Evolutionary conservation across 345 rosid species (phyloP).

Genomic region (Ceriops tagal): DNA sequence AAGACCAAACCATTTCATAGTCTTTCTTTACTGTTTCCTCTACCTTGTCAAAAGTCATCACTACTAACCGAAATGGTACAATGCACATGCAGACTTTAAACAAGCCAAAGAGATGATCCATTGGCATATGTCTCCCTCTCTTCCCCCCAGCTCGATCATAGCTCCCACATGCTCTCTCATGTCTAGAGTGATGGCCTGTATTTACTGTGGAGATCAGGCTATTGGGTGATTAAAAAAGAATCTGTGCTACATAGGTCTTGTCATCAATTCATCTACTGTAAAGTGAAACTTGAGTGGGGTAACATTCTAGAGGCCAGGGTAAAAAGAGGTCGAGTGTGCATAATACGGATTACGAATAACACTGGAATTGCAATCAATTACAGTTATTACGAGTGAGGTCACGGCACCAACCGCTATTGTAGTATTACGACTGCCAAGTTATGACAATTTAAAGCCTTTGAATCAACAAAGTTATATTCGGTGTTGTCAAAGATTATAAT

Average conservation of each 20-base stretch:
- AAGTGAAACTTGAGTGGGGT: background rate
- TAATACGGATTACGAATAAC: too few species aligned
- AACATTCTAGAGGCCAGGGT: too few species aligned
- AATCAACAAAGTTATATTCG: too few species aligned
- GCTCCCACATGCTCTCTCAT: constrained; percentile 9
- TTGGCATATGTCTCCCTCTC: background rate
- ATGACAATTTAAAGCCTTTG: too few species aligned
- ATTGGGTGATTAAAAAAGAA: background rate
- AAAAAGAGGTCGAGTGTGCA: too few species aligned
- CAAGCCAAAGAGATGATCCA: constrained; percentile 5
- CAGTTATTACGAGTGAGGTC: too few species aligned
- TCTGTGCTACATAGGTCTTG: background rate
- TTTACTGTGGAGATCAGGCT: constrained; percentile 14
- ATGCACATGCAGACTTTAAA: constrained; percentile 28
- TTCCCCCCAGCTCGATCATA: constrained; percentile 4
- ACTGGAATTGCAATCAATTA: too few species aligned
- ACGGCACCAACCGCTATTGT: too few species aligned
- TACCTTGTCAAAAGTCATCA: background rate
- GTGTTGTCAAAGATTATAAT: too few species aligned
- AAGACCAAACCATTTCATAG: background rate
- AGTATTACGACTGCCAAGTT: too few species aligned
- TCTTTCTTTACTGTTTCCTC: background rate
- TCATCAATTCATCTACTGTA: background rate
- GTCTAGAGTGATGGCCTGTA: background rate
- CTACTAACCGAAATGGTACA: constrained; percentile 15